phyloP scores from a whole-genome alignment of 352 stramenopile genomes.

The Phytopythium helicoides region DNA sequence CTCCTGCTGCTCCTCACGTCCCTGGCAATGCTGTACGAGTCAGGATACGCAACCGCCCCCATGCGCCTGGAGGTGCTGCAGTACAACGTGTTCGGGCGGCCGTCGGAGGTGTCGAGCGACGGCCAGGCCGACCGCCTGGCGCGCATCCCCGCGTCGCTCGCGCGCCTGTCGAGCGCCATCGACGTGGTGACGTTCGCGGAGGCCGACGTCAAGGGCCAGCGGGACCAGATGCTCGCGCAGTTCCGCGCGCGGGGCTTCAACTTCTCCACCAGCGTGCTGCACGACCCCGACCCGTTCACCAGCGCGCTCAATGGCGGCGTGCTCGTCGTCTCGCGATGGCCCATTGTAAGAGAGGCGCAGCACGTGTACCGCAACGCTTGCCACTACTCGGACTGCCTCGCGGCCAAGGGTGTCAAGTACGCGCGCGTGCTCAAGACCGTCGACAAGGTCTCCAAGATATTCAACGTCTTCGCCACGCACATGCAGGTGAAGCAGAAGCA shows the following conservation, averaged over 20 bases:
- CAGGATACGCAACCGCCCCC: too few species aligned
- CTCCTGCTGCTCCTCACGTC: too few species aligned
- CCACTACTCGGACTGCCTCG: constrained; percentile 81
- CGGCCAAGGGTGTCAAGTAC: constrained; percentile 84
- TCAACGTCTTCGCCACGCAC: constrained; percentile 85
- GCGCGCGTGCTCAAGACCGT: constrained; percentile 65
- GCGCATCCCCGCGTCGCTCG: constrained; percentile 55
- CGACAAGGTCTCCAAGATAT: constrained; percentile 69
- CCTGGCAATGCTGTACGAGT: too few species aligned
- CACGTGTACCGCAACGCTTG: constrained; percentile 76
- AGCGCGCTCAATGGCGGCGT: constrained; percentile 81
- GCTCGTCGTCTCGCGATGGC: constrained; percentile 80
- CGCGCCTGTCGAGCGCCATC: constrained; percentile 38
- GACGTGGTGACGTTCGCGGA: constrained; percentile 83
- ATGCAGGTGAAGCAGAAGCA: constrained; percentile 49
- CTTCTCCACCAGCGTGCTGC: constrained; percentile 66
- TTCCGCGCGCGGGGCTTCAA: constrained; percentile 54
- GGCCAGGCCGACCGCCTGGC: constrained; percentile 62
- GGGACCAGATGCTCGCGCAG: constrained; percentile 55
- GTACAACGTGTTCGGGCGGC: constrained; percentile 83
- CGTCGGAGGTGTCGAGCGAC: constrained; percentile 66
- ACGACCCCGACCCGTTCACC: constrained; percentile 79
- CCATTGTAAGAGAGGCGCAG: constrained; percentile 72
- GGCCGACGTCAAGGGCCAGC: constrained; percentile 46
- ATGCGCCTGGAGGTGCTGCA: constrained; percentile 68